phyloP scores from a whole-genome alignment of 352 stramenopile genomes.

The Thraustochytrium striatum region DNA sequence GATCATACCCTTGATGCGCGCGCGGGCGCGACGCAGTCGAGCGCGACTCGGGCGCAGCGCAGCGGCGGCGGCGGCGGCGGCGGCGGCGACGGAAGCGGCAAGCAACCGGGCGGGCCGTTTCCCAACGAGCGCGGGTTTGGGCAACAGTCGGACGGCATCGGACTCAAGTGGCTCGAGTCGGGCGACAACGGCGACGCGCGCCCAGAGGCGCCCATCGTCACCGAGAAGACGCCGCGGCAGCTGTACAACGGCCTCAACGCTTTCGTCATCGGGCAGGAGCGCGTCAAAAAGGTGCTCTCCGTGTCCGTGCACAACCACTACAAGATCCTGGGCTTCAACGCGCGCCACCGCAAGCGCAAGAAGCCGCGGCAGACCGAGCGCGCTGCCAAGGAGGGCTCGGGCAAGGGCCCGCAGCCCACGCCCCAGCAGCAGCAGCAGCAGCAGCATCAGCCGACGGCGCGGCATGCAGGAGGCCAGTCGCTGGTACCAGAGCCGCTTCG shows the following conservation, averaged over 20 bases:
- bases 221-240: conserved; percentile 72
- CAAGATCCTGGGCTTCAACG: conserved; percentile 76
- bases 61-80: not conserved
- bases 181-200: not conserved
- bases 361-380: conserved; percentile 37
- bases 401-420: conserved; percentile 54
- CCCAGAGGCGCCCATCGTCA: not conserved
- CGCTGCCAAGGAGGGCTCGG: conserved; percentile 52
- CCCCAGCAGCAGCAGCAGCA: conserved; percentile 59
- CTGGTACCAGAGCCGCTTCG: conserved; percentile 13
- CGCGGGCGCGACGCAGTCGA: not conserved
- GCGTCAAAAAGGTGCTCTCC: conserved; percentile 90
- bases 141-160: too few relatives aligned
- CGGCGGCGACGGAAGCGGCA: not conserved
- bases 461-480: conserved; percentile 11
- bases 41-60: not conserved
- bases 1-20: not conserved
- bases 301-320: conserved; percentile 98
- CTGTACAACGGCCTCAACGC: conserved; percentile 90
- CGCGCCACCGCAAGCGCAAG: conserved; percentile 51
- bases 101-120: not conserved
- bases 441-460: conserved; percentile 58
- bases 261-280: conserved; percentile 94
- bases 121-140: too few relatives aligned
- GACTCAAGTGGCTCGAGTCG: conserved; percentile 13